Percentiles rank a stretch among this genome's conserved stretches.
Conservation (phyloP, 768 basidiomycete species). For the Suillus occidentalis region DNA sequence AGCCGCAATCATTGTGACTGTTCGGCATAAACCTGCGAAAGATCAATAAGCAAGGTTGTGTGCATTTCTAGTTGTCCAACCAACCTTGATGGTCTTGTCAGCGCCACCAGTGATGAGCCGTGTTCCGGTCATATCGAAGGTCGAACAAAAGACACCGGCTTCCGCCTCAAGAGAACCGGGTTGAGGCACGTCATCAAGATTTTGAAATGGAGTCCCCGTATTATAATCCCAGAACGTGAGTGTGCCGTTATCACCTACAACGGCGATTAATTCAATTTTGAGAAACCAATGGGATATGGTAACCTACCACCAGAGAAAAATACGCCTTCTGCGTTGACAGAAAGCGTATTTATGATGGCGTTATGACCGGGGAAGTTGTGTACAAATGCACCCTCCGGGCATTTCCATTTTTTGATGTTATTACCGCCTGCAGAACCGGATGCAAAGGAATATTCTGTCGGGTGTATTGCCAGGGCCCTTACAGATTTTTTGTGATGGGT, state of each 20-base stretch:
- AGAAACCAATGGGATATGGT: neutral
- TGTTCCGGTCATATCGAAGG: constrained; percentile 95
- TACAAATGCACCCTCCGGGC: constrained; percentile 93
- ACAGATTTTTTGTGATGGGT: constrained; percentile 99
- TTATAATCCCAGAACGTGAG: constrained; percentile 93
- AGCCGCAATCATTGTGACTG: constrained; percentile 47
- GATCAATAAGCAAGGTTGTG: constrained; percentile 4
- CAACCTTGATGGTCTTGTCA: constrained; percentile 97
- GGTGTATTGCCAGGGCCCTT: constrained; percentile 90
- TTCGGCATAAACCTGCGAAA: constrained; percentile 63
- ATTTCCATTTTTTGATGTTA: constrained; percentile 99
- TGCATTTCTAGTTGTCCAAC: constrained; percentile 21
- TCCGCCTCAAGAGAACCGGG: constrained; percentile 98
- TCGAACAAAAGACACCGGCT: constrained; percentile 94
- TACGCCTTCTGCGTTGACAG: constrained; percentile 93
- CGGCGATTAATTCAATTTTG: constrained; percentile 3
- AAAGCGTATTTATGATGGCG: constrained; percentile 94
- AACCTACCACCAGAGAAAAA: constrained; percentile 91
- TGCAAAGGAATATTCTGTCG: constrained; percentile 95
- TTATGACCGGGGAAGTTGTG: constrained; percentile 97
- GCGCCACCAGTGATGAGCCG: constrained; percentile 94
- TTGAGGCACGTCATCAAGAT: constrained; percentile 90
- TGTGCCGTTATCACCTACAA: constrained; percentile 84
- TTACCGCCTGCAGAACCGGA: constrained; percentile 97
- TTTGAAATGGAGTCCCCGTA: constrained; percentile 94